Base-by-base conservation (phyloP, 75 land plant genomes). In the Cunninghamia lanceolata region DNA sequence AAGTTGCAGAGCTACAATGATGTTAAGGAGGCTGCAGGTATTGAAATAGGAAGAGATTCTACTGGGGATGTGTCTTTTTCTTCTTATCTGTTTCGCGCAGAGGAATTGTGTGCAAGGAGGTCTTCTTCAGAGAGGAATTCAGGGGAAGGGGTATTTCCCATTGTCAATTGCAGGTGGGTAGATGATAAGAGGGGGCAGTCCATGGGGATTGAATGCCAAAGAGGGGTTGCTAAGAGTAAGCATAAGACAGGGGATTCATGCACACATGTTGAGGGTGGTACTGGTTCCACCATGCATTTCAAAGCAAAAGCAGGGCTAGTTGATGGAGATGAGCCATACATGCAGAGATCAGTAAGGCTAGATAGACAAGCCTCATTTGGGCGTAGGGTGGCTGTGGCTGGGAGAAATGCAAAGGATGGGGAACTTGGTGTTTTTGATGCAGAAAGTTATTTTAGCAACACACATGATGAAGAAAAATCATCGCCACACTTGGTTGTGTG, bases 351-450 rank as follows among this genome's bases (percentile, higher is more conserved):
- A 32, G 34, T 70, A 35, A 70, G 74, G 74, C 1, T 70, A 28
- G 74, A 70, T 70, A 30, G 74, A 70, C 74, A 70, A 79, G n/a
- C 82, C 46, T 25, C 82, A 79, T 40, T 79, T 10, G 46, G 82
- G 38, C 25, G 9, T 21, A 79, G 82, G 47, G 82, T 43, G n/a
- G 16, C 13, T 19, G 47, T 43, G 82, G 47, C 8, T 43, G 82
- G 82, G 13, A 79, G 82, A 21, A 38, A 79, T 79, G 82, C n/a
- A 21, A 79, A 43, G 46, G 47, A 79, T 79, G 43, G 46, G 46
- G 82, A 79, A 43, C 38, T 79, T 79, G 47, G n/a, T 79, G 46
- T 79, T 79, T 79, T 79, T 43, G 82, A 79, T 2, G 82, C 82
- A 79, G 82, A 79, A 21, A 79, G 46, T 7, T 79, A 79, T 79